Base-by-base conservation (phyloP, 768 basidiomycete species). In the Psilocybe subaeruginosa region DNA sequence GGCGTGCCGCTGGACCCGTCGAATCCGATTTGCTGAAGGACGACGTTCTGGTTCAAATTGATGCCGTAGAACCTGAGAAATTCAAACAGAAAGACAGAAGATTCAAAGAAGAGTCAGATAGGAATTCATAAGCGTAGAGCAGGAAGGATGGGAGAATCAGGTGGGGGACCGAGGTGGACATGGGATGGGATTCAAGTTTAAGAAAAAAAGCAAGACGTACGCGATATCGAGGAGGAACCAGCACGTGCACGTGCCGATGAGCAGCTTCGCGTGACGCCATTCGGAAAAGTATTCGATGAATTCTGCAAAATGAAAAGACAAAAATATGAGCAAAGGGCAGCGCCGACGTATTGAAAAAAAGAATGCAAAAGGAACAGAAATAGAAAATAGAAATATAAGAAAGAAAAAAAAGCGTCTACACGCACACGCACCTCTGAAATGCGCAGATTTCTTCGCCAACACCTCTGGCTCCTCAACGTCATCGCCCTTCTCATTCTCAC, bases 211-310 rank as follows among this genome's bases (percentile, higher is more conserved):
- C 8, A 52, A 47, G 30, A 67, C 68, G 6, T 66, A 88, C 83
- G 90, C 87, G 33, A 92, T 81, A 65, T 92, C 91, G 35, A 92
- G 79, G 23, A 92, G 69, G 77, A 93, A 91, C 92, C 92, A 93
- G 64, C 84, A 88, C 46, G 71, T 31, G 58, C 81, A 83, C 0
- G 91, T 92, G 9, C 87, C 91, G 48, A 93, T 76, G 11, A 93
- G 76, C 19, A 87, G 71, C 67, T 87, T 89, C 3, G 79, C 76
- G 58, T 93, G 89, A 5, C 83, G 76, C 89, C 89, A 91, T 69
- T 91, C 82, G 4, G 83, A 84, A 70, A 92, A 89, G 74, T 93
- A 92, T 0, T 59, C 57, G 50, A 85, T 12, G 70, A 90, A 91
- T 54, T 91, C 91, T 83, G 23, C 23, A 23, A 23, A 23, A 23